Conservation (phyloP, 495 filamentous ascomycete species). For the Hyaloscypha variabilis region DNA sequence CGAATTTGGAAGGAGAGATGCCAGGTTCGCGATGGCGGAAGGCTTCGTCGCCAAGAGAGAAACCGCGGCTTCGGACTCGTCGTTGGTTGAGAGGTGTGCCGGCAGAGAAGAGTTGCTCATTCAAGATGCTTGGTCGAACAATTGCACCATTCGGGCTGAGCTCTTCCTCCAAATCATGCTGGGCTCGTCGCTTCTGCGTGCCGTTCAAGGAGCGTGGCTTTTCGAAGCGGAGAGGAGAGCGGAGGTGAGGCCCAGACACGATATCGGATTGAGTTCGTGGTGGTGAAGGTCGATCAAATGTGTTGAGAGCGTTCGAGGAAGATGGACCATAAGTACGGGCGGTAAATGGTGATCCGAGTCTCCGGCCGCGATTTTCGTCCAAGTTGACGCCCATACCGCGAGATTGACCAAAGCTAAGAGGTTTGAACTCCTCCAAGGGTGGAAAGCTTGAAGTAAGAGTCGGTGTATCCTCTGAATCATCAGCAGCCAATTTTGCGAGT, state of each 20-base stretch:
- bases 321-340: conserved; percentile 60
- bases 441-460: conserved; percentile 14
- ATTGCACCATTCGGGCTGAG: conserved; percentile 48
- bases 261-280: conserved; percentile 38
- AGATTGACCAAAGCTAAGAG: conserved; percentile 22
- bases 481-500: conserved; percentile 54
- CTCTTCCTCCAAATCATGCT: conserved; percentile 48
- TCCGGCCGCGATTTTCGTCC: conserved; percentile 25
- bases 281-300: conserved; percentile 35
- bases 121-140: conserved; percentile 50
- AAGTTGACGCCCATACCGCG: conserved; percentile 4
- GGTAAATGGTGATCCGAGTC: conserved; percentile 56
- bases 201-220: conserved; percentile 49
- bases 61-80: conserved; percentile 56
- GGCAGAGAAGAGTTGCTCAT: conserved; percentile 49
- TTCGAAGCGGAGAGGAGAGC: conserved; percentile 49
- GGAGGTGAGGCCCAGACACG: conserved; percentile 48
- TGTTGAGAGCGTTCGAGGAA: conserved; percentile 30
- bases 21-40: conserved; percentile 17
- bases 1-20: background rate
- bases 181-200: conserved; percentile 54
- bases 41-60: conserved; percentile 55
- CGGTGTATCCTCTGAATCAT: conserved; percentile 25
- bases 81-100: conserved; percentile 42
- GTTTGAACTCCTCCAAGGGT: conserved; percentile 21